Base-by-base conservation (phyloP, 257 asterid species). In the Solanum paucissectum region DNA sequence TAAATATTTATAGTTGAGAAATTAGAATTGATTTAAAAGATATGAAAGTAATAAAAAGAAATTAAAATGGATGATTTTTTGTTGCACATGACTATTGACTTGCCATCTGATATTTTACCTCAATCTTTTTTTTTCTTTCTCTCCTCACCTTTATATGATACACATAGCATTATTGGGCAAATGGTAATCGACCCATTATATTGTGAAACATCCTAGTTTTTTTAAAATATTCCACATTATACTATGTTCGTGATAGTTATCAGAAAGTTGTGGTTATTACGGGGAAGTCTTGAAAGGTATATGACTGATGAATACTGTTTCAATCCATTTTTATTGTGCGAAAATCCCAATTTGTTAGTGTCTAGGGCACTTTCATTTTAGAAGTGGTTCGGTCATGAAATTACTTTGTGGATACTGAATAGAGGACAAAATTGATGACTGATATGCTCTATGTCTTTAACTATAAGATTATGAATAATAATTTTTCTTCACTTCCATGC, bases 241-340 rank as follows among this genome's bases (percentile, higher is more conserved):
- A 12, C 58, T 37, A 76, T 37, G 49, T 12, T 13, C 33, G 52
- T 44, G 25, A 75, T 34, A 25, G 42, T 37, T 12, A 52, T 32
- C 64, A 79, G 6, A 23, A 18, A 23, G 9, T 25, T 79, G 6
- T 52, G 9, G 20, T 79, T 32, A 44, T 10, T 23, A 23, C 0
- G 69, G 13, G 6, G 29, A 62, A 9, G 7, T 2, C 44, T 2
- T 12, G 4, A 9, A 38, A 40, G 12, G 29, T 23, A 23, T 23
- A 23, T 23, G 29, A 23, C 6, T 21, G 27, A 9, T 1, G 25
- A 60, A 3, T 60, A 60, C 2, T 4, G 14, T 8, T 8, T 60
- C 3, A 21, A 7, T 60, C 2, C 0, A 7, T 1, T 60, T 60
- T 23, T 12, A 10, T 25, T 64, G 1, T 4, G 0, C 0, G 5